Evolutionary conservation across 2,329 filamentous ascomycete species (phyloP).

Genomic region (Xylariales sp.): DNA sequence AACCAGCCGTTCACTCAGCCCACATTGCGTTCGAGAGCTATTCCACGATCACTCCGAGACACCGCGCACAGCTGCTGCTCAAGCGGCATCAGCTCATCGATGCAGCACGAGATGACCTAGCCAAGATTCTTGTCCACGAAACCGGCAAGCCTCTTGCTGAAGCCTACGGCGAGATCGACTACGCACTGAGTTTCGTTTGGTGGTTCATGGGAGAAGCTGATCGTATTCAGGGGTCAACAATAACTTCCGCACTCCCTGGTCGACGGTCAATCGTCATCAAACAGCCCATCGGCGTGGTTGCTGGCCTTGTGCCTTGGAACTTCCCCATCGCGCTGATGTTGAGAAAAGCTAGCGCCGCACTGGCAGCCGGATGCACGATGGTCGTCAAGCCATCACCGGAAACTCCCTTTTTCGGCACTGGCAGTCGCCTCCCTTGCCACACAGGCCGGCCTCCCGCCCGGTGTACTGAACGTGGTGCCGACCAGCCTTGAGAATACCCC

Average conservation of each 20-base stretch:
- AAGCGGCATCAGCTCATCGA: conserved; percentile 11
- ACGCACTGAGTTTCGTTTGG: conserved; percentile 47
- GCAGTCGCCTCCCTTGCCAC: conserved; percentile 63
- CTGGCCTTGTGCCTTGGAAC: conserved; percentile 66
- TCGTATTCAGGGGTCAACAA: conserved; percentile 52
- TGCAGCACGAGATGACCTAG: conserved; percentile 6
- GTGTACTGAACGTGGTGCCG: conserved; percentile 55
- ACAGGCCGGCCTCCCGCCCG: conserved; percentile 70
- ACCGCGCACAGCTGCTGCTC: conserved; percentile 21
- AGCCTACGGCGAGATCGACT: conserved; percentile 50
- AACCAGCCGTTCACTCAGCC: conserved; percentile 30
- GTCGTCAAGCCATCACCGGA: conserved; percentile 69
- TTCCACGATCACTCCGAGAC: conserved; percentile 31
- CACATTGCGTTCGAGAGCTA: conserved; percentile 33
- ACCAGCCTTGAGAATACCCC: conserved; percentile 42
- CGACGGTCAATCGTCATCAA: conserved; percentile 68
- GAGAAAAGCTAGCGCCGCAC: conserved; percentile 61
- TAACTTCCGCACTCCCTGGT: conserved; percentile 54
- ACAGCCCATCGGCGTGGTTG: conserved; percentile 66
- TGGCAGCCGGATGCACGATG: conserved; percentile 72
- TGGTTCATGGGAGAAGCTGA: conserved; percentile 53
- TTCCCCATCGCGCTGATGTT: conserved; percentile 65
- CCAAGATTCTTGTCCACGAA: conserved; percentile 33
- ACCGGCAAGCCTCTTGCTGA: conserved; percentile 55
- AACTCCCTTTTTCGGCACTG: conserved; percentile 68